A percentile compares a stretch with the other conserved stretches of the same genome.
phyloP scores from a whole-genome alignment of 1,284 basidiomycete species.

The Tremellales sp. region DNA sequence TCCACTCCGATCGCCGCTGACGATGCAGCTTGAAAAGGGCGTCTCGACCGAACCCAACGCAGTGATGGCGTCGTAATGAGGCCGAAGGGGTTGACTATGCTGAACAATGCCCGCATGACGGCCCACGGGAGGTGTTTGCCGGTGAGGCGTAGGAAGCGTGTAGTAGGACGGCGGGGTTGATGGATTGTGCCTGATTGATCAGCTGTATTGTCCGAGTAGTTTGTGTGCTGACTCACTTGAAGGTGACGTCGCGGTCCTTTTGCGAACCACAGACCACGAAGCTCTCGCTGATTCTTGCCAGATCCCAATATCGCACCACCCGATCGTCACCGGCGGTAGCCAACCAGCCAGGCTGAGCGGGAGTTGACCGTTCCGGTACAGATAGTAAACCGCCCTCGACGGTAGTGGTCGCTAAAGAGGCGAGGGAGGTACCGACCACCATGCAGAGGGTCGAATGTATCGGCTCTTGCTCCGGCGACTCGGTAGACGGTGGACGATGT shows the following conservation, averaged over 20 bases:
- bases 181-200: background rate
- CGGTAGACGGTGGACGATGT: slow-evolving; percentile 9
- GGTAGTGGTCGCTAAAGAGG: slow-evolving; percentile 15
- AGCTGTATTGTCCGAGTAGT: background rate
- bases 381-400: slow-evolving; percentile 16
- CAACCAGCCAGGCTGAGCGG: slow-evolving; percentile 31
- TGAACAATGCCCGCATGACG: slow-evolving; percentile 15
- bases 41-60: slow-evolving; percentile 43
- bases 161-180: slow-evolving; percentile 20
- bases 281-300: slow-evolving; percentile 28
- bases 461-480: slow-evolving; percentile 3
- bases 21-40: slow-evolving; percentile 43
- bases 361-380: slow-evolving; percentile 12
- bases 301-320: slow-evolving; percentile 45
- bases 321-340: slow-evolving; percentile 45
- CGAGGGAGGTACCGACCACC: slow-evolving; percentile 28
- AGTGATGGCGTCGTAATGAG: slow-evolving; percentile 46
- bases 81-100: slow-evolving; percentile 40
- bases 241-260: slow-evolving; percentile 43
- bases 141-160: slow-evolving; percentile 26
- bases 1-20: slow-evolving; percentile 44
- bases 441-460: slow-evolving; percentile 21
- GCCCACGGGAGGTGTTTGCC: slow-evolving; percentile 8
- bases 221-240: slow-evolving; percentile 21
- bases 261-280: slow-evolving; percentile 44